A percentile compares a stretch with the other conserved stretches of the same genome.
Evolutionary conservation across 805 yeast species (phyloP).

Genomic region (Ogataea siamensis): DNA sequence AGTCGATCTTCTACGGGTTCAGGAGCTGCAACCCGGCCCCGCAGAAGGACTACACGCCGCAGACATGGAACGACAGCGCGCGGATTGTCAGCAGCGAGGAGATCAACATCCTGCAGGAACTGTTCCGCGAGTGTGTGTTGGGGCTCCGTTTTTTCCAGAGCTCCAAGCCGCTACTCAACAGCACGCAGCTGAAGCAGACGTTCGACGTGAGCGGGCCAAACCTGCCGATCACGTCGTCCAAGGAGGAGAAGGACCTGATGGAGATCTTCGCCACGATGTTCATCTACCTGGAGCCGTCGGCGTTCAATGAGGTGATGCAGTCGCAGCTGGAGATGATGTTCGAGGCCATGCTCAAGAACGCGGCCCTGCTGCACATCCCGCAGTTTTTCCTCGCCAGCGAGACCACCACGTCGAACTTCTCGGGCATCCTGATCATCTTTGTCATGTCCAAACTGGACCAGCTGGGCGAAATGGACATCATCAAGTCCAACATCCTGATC

Average conservation of each 20-base stretch:
- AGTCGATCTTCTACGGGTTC: constrained; percentile 84
- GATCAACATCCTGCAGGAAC: constrained; percentile 65
- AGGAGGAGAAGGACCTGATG: constrained; percentile 94
- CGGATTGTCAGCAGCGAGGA: constrained; percentile 84
- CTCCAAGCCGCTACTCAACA: constrained; percentile 44
- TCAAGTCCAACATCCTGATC: constrained; percentile 76
- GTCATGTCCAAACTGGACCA: constrained; percentile 69
- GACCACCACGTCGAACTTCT: constrained; percentile 88
- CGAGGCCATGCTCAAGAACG: constrained; percentile 74
- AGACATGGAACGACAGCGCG: constrained; percentile 82
- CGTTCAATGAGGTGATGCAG: constrained; percentile 88
- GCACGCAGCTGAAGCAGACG: constrained; percentile 33
- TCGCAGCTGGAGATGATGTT: constrained; percentile 76
- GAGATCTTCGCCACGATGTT: constrained; percentile 92
- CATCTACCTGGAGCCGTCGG: constrained; percentile 90
- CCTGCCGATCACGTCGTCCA: constrained; percentile 80
- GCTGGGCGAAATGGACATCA: constrained; percentile 76
- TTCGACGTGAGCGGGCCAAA: constrained; percentile 78
- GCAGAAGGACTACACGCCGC: constrained; percentile 47
- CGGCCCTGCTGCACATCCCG: constrained; percentile 85
- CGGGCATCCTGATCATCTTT: constrained; percentile 77
- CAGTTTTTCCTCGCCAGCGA: constrained; percentile 94
- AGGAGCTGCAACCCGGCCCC: constrained; percentile 89
- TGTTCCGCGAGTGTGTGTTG: constrained; percentile 80
- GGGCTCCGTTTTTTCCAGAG: constrained; percentile 76